These are phyloP conservation scores for Fusarium poae DNA, from an alignment of 2,329 filamentous ascomycete genomes.

Conservation along the genomic window DNA sequence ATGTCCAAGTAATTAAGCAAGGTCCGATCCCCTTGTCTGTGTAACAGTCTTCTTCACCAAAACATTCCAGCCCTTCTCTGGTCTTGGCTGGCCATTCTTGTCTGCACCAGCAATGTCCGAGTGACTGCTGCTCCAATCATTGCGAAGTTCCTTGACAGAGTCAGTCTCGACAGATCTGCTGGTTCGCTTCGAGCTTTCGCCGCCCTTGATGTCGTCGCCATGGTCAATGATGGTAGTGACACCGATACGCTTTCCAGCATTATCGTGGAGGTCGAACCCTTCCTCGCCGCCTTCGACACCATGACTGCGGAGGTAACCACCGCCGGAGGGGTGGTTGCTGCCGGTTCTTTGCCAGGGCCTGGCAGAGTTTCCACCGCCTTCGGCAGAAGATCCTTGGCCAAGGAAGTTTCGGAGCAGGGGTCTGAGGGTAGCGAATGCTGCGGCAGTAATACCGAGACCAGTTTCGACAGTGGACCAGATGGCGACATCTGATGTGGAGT, in stretches of 20 bases:
- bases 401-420: constrained; percentile 21
- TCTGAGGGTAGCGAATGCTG: constrained; percentile 56
- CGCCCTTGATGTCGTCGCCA: constrained; percentile 12
- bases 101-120: constrained; percentile 33
- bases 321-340: constrained; percentile 31
- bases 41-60: constrained; percentile 46
- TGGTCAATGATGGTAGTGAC: constrained; percentile 47
- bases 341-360: constrained; percentile 39
- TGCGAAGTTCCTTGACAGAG: constrained; percentile 14
- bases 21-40: constrained; percentile 35
- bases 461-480: constrained; percentile 62
- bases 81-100: constrained; percentile 10
- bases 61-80: constrained; percentile 42
- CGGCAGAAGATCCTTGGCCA: constrained; percentile 18
- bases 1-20: background rate
- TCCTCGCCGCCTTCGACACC: constrained; percentile 19
- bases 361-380: constrained; percentile 36
- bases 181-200: constrained; percentile 1
- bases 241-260: constrained; percentile 22
- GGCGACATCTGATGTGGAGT: constrained; percentile 58
- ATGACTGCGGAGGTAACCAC: constrained; percentile 41
- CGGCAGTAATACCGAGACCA: constrained; percentile 58
- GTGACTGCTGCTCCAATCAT: constrained; percentile 45
- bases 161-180: constrained; percentile 29
- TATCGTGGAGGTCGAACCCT: constrained; percentile 26